A percentile compares a stretch with the other conserved stretches of the same genome.
Evolutionary conservation across 805 yeast genomes (phyloP).

Genomic region (Metschnikowia gelsemii): DNA sequence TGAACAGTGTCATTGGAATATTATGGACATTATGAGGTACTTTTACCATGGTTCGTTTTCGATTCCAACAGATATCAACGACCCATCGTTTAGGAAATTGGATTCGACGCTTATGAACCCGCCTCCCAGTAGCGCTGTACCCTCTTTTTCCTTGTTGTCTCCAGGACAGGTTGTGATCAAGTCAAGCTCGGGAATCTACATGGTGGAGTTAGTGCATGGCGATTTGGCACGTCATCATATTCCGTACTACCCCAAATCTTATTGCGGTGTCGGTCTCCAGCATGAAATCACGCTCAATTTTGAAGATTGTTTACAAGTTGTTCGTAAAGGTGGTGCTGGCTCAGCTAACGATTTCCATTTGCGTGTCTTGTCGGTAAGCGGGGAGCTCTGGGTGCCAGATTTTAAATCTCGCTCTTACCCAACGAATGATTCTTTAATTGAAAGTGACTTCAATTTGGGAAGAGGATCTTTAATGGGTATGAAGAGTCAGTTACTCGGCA

Average conservation of each 20-base stretch:
- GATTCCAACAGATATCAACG: constrained; percentile 60
- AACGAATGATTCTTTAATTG: constrained; percentile 23
- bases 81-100: constrained; percentile 36
- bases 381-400: constrained; percentile 57
- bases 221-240: constrained; percentile 54
- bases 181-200: constrained; percentile 67
- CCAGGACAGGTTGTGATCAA: constrained; percentile 36
- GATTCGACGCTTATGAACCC: constrained; percentile 31
- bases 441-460: constrained; percentile 43
- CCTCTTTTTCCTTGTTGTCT: constrained; percentile 25
- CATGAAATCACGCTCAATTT: constrained; percentile 49
- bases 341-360: constrained; percentile 43
- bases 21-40: constrained; percentile 74
- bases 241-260: constrained; percentile 56
- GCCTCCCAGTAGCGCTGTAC: constrained; percentile 19
- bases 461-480: constrained; percentile 39
- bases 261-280: constrained; percentile 64
- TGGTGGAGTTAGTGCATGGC: constrained; percentile 67
- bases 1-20: constrained; percentile 85
- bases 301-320: constrained; percentile 34
- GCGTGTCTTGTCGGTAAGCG: constrained; percentile 58
- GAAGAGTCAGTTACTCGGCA: constrained; percentile 39
- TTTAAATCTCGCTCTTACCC: constrained; percentile 33
- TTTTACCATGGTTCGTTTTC: constrained; percentile 78
- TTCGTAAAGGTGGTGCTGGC: constrained; percentile 27